A percentile compares a stretch with the other conserved stretches of the same genome.
Evolutionary conservation across 139 green algal genomes (phyloP).

Genomic region (Choricystis sp.): DNA sequence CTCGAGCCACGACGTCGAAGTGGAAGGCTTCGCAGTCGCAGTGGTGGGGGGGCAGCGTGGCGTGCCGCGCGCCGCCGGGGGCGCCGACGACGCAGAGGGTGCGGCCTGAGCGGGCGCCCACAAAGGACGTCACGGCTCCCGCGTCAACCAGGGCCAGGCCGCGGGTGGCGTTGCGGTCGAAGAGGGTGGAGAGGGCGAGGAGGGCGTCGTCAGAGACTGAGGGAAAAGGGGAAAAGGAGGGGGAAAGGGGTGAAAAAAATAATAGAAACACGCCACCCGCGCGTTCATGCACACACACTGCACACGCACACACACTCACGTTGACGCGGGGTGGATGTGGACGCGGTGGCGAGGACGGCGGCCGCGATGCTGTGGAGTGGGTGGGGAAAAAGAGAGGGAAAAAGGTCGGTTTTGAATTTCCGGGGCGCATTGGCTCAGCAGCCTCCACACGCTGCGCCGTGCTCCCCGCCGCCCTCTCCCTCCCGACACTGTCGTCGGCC

Average conservation of each 20-base stretch:
- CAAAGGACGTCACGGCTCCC: neutral
- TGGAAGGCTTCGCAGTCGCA: neutral
- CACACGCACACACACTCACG: too few relatives aligned
- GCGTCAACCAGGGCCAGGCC: neutral
- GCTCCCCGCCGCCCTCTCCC: too few relatives aligned
- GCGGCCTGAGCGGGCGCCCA: neutral
- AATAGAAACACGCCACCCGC: neutral
- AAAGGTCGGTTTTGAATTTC: too few relatives aligned
- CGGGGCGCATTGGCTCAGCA: too few relatives aligned
- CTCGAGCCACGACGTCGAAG: neutral
- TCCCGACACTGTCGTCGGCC: too few relatives aligned
- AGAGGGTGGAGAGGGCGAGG: neutral
- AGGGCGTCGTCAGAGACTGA: neutral
- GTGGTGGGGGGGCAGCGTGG: neutral
- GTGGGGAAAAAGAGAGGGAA: neutral
- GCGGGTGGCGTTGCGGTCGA: neutral
- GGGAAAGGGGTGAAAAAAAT: neutral
- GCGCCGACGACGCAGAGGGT: neutral
- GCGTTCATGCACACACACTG: too few relatives aligned
- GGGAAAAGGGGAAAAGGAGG: neutral
- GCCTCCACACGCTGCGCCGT: too few relatives aligned
- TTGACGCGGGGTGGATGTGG: neutral
- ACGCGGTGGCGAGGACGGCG: neutral
- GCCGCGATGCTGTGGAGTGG: neutral
- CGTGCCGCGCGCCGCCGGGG: neutral